Conservation (phyloP, 768 basidiomycete genomes). For the Paxillus rubicundulus region DNA sequence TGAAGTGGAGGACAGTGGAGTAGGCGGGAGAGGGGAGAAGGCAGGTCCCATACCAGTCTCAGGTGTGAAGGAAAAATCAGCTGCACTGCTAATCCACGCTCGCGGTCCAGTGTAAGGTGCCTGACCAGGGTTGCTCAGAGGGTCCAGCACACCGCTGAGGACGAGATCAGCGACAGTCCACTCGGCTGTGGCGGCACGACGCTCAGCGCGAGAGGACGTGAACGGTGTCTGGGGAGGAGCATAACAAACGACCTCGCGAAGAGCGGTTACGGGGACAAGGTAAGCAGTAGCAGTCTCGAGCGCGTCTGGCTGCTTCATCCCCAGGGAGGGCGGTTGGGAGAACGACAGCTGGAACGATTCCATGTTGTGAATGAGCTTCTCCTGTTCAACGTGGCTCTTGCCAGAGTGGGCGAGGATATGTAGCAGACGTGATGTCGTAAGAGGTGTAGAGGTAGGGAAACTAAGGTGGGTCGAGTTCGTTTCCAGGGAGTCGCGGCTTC, state of each 20-base stretch:
- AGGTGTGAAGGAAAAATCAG: slow-evolving; percentile 31
- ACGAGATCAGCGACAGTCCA: slow-evolving; percentile 36
- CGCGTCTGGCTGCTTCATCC: slow-evolving; percentile 9
- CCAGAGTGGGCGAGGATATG: slow-evolving; percentile 31
- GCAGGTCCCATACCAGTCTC: background rate
- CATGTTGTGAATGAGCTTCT: slow-evolving; percentile 34
- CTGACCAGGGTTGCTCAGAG: slow-evolving; percentile 7
- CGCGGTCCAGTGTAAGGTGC: slow-evolving; percentile 17
- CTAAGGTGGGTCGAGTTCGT: slow-evolving; percentile 1
- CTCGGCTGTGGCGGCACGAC: slow-evolving; percentile 8
- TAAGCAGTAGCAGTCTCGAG: slow-evolving; percentile 26
- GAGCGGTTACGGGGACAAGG: slow-evolving; percentile 26
- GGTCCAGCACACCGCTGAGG: slow-evolving; percentile 35
- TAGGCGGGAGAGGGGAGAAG: slow-evolving; percentile 1
- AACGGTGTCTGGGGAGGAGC: slow-evolving; percentile 1
- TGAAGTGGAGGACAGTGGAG: background rate
- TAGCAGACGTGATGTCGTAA: slow-evolving; percentile 25
- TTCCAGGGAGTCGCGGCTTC: slow-evolving; percentile 12
- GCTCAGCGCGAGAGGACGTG: slow-evolving; percentile 1
- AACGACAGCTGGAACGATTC: slow-evolving; percentile 40
- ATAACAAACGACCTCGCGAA: slow-evolving; percentile 19
- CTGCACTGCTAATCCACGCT: slow-evolving; percentile 31
- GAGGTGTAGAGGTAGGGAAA: background rate
- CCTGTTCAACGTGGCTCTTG: slow-evolving; percentile 12
- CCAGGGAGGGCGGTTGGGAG: slow-evolving; percentile 16